Evolutionary conservation across 495 filamentous ascomycete genomes (phyloP), one percentile per base, ranked within the genome.

Genomic region (Penicillium macrosclerotiorum): DNA sequence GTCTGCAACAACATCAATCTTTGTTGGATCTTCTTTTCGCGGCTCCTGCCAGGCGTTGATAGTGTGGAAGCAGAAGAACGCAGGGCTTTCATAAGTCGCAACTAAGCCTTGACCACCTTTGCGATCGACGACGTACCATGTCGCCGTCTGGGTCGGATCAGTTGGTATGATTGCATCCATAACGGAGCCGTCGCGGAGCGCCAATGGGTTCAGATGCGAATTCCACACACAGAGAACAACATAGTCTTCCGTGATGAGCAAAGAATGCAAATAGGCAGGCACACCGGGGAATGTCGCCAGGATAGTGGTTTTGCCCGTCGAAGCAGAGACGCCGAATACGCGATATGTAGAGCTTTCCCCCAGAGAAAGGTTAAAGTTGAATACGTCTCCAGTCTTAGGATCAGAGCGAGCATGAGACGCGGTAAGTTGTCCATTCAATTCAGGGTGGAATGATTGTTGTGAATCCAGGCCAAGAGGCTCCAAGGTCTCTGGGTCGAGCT

Each of bases 61-160:
- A 4, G 81, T 77, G 65, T 92, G 86, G 64, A 91, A 91, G 62
- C 75, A 80, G 69, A 89, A 92, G 43, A 84, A 82, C 0, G 82
- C 73, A 0, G 71, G 67, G 18, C 71, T 80, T 22, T 83, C 75
- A 55, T 78, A 85, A 13, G 63, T 73, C 4, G 71, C 80, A 1
- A 86, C 71, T 0, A 88, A 64, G 3, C 84, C 82, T n/a, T 65
- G 55, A 6, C 64, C 68, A 2, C 52, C 43, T 20, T 56, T 64
- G 37, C 80, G 75, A 52, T 90, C 86, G 30, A 91, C 60, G 3
- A 91, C 72, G 46, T 84, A 82, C 87, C 88, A 92, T 12, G 48
- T 75, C 17, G 78, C 79, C 13, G 73, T 64, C 16, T 73, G 65
- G 1, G 63, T 57, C 1, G 69, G 36, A 45, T 82, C 68, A 23